These are phyloP conservation scores for Vitis vinifera DNA, from an alignment of 164 flowering plant species.

Conservation along the genomic window DNA sequence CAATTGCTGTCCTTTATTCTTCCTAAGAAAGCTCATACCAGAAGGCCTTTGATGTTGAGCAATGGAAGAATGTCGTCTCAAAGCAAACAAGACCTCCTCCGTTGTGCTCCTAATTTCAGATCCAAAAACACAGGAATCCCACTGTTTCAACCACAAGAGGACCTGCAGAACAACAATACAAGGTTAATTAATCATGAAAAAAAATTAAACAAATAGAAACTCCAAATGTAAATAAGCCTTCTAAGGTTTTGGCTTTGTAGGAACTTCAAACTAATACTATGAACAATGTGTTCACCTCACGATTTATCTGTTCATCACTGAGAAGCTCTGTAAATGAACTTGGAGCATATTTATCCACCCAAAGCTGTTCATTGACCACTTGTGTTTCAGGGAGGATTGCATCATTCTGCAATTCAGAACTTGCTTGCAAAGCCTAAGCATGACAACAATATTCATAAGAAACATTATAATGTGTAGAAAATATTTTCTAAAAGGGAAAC, in stretches of 20 bases:
- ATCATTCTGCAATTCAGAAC: too few species aligned
- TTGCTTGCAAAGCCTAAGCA: too few species aligned
- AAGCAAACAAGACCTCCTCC: constrained; percentile 78
- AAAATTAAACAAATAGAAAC: not conserved
- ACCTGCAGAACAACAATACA: constrained; percentile 48
- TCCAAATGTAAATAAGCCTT: not conserved
- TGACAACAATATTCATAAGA: too few species aligned
- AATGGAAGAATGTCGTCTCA: constrained; percentile 73
- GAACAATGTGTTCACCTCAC: constrained; percentile 57
- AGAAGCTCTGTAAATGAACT: constrained; percentile 86
- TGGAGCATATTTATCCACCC: too few species aligned
- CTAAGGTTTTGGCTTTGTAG: not conserved
- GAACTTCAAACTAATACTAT: constrained; percentile 3
- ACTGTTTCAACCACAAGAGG: constrained; percentile 90
- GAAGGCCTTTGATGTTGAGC: constrained; percentile 51
- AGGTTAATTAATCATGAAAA: not conserved
- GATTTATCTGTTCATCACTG: constrained; percentile 95
- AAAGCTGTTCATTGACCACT: too few species aligned
- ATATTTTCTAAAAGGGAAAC: too few species aligned
- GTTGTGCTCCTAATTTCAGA: constrained; percentile 80
- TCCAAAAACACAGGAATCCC: constrained; percentile 96
- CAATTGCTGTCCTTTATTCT: constrained; percentile 33
- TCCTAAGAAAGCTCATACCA: constrained; percentile 36
- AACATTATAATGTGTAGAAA: too few species aligned
- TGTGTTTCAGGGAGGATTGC: too few species aligned